Percentiles rank a stretch among this genome's conserved stretches.
These are phyloP conservation scores for Cronartium ribicola DNA, from an alignment of 1,284 basidiomycete species.

Conservation along the genomic window DNA sequence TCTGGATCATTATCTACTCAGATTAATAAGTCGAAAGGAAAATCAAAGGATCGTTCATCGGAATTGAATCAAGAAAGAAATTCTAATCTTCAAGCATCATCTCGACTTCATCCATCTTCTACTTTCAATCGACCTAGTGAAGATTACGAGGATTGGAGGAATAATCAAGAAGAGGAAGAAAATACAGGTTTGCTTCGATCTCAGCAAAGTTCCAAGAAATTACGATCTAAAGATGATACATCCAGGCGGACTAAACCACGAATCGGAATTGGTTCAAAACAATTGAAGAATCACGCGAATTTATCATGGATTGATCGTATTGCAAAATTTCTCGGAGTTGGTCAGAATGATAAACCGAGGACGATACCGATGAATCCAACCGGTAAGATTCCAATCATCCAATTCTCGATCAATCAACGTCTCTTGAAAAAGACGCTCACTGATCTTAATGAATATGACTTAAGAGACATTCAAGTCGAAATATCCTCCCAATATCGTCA, in stretches of 20 bases:
- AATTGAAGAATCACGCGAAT: slow-evolving; percentile 4
- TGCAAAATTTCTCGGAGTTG: slow-evolving; percentile 12
- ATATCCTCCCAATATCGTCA: slow-evolving; percentile 72
- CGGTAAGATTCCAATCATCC: slow-evolving; percentile 11
- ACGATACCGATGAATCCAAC: slow-evolving; percentile 40
- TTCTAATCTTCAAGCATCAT: neutral
- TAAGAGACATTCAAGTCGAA: slow-evolving; percentile 45
- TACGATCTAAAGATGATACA: neutral
- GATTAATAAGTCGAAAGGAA: slow-evolving; percentile 9
- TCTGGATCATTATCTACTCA: neutral
- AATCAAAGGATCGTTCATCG: slow-evolving; percentile 24
- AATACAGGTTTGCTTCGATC: neutral
- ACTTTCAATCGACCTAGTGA: neutral
- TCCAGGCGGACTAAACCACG: neutral
- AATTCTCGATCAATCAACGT: neutral
- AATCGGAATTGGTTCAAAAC: too few species aligned
- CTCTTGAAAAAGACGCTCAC: neutral
- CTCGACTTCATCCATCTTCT: neutral
- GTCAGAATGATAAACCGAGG: slow-evolving; percentile 19
- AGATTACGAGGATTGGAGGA: neutral
- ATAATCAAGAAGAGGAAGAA: slow-evolving; percentile 17
- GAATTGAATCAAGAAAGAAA: neutral
- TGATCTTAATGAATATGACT: neutral
- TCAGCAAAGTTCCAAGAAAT: neutral
- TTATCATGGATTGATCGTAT: slow-evolving; percentile 21